Base-by-base conservation (phyloP, 2,329 filamentous ascomycete species). In the Alternaria burnsii region DNA sequence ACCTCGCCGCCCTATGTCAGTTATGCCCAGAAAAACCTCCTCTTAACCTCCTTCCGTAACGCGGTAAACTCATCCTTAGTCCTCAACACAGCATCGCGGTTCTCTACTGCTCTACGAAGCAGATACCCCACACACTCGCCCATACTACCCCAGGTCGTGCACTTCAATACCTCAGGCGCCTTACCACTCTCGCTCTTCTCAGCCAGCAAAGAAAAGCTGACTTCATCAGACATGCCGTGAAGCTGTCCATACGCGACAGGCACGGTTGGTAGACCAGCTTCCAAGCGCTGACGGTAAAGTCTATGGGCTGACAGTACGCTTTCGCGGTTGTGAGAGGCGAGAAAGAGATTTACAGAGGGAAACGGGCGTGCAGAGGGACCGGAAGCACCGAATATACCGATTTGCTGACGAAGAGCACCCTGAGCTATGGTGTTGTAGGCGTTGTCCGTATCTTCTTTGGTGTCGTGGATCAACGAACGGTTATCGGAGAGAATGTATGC, bases 181-280 rank as follows among this genome's bases (percentile, higher is more conserved):
- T 83, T 80, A 2, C 66, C 67, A 36, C 65, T 62, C 4, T 56
- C 64, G 10, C 60, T 62, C 36, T 61, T 67, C 58, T 75, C 65
- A 7, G 65, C 65, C 40, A 76, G 57, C 16, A 78, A 56, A 26
- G 74, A 81, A 61, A 85, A 85, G 63, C 91, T 93, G 48, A 97
- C 88, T 75, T 97, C 94, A 70, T 97, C 94, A 1, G 94, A 94
- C 94, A 98, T 98, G 34, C 94, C 94, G 82, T 95, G 91, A 1
- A 97, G 86, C 80, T 97, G 94, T 2, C 90, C 91, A 76, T 91
- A 93, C 3, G 79, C 78, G n/a, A 87, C 78, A 1, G 83, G 80
- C 1, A 86, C 82, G 4, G 81, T 81, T 3, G 78, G 73, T 32
- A 85, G 72, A 11, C 81, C 81, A 16, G 68, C 69, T 22, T 65